Evolutionary conservation across 176 grass and related monocot genomes (phyloP).

Genomic region (Luzula sylvatica): DNA sequence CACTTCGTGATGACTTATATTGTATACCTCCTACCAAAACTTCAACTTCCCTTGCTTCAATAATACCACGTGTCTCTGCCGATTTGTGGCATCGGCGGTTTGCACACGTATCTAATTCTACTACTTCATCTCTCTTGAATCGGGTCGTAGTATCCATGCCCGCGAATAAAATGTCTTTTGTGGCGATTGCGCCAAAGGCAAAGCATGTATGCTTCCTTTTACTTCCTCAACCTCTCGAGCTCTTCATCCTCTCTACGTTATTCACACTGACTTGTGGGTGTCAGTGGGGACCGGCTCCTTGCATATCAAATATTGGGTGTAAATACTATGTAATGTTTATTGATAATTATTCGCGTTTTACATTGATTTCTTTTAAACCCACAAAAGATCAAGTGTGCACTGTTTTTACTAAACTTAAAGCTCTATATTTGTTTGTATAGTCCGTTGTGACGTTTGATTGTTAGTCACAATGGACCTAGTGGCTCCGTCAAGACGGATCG

Average conservation of each 20-base stretch:
- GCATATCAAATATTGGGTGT: background rate
- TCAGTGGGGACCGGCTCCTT: too few species aligned
- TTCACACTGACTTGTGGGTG: background rate
- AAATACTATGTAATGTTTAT: conserved; percentile 1
- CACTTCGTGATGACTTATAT: background rate
- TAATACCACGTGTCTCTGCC: background rate
- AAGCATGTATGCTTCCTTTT: background rate
- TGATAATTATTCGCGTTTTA: background rate
- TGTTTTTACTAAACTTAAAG: background rate
- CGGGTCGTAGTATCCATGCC: too few species aligned
- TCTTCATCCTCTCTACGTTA: background rate
- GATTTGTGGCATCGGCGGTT: too few species aligned
- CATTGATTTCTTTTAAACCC: background rate
- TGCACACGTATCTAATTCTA: background rate
- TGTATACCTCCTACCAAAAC: background rate
- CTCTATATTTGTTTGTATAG: too few species aligned
- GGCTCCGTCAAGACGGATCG: too few species aligned
- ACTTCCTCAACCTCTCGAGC: background rate
- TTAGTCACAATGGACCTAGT: too few species aligned
- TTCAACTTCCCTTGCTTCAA: background rate
- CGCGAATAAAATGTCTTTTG: background rate
- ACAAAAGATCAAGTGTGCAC: background rate
- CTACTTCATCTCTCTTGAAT: background rate
- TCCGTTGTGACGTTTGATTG: too few species aligned
- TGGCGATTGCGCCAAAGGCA: background rate